Evolutionary conservation across 192 early-diverging fungal genomes (phyloP).

Genomic region (Coemansia sp.): DNA sequence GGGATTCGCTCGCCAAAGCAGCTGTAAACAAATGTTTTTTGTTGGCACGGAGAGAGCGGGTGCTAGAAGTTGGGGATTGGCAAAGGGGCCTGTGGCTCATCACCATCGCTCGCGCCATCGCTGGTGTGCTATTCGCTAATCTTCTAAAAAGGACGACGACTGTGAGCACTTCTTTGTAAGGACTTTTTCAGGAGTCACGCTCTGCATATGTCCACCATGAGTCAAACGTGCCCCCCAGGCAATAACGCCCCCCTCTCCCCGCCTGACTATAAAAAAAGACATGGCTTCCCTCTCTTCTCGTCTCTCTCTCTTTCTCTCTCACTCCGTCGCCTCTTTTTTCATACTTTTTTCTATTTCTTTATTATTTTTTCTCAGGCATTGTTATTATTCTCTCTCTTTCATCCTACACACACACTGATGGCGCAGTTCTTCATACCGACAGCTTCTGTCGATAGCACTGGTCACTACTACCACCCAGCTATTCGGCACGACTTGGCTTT

Average conservation of each 20-base stretch:
- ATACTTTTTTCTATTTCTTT: not conserved
- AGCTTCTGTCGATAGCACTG: not conserved
- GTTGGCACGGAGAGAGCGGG: not conserved
- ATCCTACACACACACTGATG: conserved; percentile 2
- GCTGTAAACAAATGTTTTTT: conserved; percentile 2
- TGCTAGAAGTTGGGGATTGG: not conserved
- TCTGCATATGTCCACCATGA: not conserved
- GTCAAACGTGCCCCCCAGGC: conserved; percentile 3
- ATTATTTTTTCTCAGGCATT: not conserved
- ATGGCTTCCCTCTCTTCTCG: not conserved
- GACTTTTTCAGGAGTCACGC: not conserved
- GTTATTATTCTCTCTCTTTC: not conserved
- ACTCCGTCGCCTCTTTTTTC: not conserved
- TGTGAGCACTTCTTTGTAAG: not conserved
- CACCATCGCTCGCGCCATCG: conserved; percentile 13
- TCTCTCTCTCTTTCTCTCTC: not conserved
- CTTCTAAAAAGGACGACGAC: not conserved
- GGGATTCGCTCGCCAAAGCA: not conserved
- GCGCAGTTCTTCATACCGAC: conserved; percentile 22
- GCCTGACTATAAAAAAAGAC: conserved; percentile 1
- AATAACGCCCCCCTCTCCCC: not conserved
- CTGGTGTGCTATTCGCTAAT: conserved; percentile 7
- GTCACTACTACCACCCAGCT: conserved; percentile 25
- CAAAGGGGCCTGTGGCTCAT: not conserved
- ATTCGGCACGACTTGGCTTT: conserved; percentile 31